Conservation (phyloP, 169 alveolate species). For the Eimeria sp. region DNA sequence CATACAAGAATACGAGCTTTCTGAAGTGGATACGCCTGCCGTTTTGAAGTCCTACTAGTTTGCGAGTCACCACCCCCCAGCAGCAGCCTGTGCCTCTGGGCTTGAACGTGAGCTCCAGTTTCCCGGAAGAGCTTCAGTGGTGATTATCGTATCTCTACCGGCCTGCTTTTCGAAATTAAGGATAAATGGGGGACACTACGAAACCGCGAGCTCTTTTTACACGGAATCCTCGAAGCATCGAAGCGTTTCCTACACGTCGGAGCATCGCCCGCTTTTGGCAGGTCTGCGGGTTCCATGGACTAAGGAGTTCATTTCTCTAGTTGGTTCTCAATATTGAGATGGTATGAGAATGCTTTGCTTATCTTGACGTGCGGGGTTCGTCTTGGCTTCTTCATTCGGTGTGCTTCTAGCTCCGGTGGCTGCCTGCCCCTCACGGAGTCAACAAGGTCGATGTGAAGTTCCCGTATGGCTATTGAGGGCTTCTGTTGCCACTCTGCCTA, state of each 20-base stretch:
- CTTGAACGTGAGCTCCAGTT: slow-evolving; percentile 28
- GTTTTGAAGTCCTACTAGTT: slow-evolving; percentile 1
- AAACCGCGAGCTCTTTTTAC: slow-evolving; percentile 46
- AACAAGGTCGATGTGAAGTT: slow-evolving; percentile 10
- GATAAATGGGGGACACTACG: slow-evolving; percentile 15
- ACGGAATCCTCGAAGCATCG: slow-evolving; percentile 51
- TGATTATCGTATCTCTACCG: not conserved
- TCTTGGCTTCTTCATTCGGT: not conserved
- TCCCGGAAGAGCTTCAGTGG: not conserved
- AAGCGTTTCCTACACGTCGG: slow-evolving; percentile 68
- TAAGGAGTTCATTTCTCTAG: not conserved
- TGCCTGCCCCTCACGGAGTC: slow-evolving; percentile 76
- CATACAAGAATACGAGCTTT: not conserved
- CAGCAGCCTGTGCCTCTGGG: slow-evolving; percentile 51
- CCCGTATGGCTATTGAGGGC: not conserved
- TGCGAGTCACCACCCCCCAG: slow-evolving; percentile 69
- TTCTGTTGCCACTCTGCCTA: not conserved
- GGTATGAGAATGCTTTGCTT: slow-evolving; percentile 55
- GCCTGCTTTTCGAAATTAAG: not conserved
- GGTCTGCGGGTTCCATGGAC: slow-evolving; percentile 28
- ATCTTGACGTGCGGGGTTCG: slow-evolving; percentile 40
- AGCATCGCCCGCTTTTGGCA: slow-evolving; percentile 55
- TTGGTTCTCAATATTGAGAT: slow-evolving; percentile 21
- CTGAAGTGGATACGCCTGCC: not conserved
- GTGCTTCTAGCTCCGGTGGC: slow-evolving; percentile 17